Base-by-base conservation (phyloP, 345 rosid genomes). In the Heritiera littoralis region DNA sequence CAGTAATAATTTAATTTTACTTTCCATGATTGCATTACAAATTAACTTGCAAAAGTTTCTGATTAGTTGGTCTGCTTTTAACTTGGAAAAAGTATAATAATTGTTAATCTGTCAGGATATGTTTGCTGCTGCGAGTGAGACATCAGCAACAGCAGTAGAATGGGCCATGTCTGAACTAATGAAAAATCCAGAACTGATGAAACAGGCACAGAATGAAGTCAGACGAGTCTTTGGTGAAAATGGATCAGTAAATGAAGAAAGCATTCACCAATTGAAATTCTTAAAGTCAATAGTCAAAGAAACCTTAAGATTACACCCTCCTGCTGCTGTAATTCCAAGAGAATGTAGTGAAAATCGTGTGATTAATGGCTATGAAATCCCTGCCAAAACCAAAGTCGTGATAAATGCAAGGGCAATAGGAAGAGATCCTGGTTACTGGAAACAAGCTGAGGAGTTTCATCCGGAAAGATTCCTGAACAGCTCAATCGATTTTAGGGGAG, bases 121-220 rank as follows among this genome's bases (percentile, higher is more conserved):
- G 8, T 43, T 43, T 43, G 45, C 8, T 6, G 45, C 8, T 5
- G 77, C 65, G 5, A 55, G 60, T 73, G 77, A 73, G 64, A 54
- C 77, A 15, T 23, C 77, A 2, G 35, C 77, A 40, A 72, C 59
- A 1, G 14, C 32, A 1, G 11, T 46, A 3, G 60, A 72, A 1
- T 55, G 23, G 60, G 60, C 23, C 18, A 55, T 55, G 49, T 32
- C 65, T 2, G 65, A 73, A 35, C 2, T 73, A 10, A 3, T 73
- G 15, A 73, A 54, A 38, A 55, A 54, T 63, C 77, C 77, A 7
- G 32, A 1, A 7, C 9, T 73, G 23, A 14, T 73, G n/a, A 41
- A 73, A 20, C 35, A 55, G 65, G 77, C 65, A 3, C 77, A 73
- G 17, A 23, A 13, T 51, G 64, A 73, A 13, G 46, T 54, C 7